Conservation (phyloP, 306 rosid species). For the Pachyrhizus erosus region DNA sequence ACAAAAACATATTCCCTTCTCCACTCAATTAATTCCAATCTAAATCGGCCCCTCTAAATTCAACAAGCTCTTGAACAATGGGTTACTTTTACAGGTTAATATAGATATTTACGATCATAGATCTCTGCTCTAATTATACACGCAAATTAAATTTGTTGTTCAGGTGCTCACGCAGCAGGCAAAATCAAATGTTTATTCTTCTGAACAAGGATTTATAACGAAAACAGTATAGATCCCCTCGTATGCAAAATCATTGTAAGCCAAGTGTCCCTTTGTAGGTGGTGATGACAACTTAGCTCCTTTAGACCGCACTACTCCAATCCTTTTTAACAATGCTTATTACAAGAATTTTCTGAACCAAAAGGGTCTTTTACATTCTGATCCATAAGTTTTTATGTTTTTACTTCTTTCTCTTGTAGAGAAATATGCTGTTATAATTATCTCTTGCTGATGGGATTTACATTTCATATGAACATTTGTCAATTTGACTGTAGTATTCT, state of each 20-base stretch:
- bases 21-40: too few species aligned
- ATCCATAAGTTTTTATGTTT: slow-evolving; percentile 35
- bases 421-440: too few species aligned
- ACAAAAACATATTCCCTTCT: not conserved
- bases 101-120: too few species aligned
- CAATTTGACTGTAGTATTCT: too few species aligned
- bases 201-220: slow-evolving; percentile 54
- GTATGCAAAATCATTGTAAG: slow-evolving; percentile 39
- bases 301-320: slow-evolving; percentile 46
- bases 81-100: too few species aligned
- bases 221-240: slow-evolving; percentile 49
- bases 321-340: slow-evolving; percentile 51
- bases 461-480: too few species aligned
- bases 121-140: too few species aligned
- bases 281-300: slow-evolving; percentile 50
- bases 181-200: slow-evolving; percentile 47
- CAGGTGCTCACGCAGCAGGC: slow-evolving; percentile 70
- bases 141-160: not conserved
- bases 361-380: slow-evolving; percentile 61
- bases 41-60: too few species aligned
- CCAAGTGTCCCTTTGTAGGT: slow-evolving; percentile 52
- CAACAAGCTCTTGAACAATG: too few species aligned
- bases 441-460: too few species aligned
- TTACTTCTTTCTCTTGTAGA: too few species aligned
- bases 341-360: slow-evolving; percentile 45